Conservation (phyloP, 148 eudicot species). For the Polygonum maritimum region DNA sequence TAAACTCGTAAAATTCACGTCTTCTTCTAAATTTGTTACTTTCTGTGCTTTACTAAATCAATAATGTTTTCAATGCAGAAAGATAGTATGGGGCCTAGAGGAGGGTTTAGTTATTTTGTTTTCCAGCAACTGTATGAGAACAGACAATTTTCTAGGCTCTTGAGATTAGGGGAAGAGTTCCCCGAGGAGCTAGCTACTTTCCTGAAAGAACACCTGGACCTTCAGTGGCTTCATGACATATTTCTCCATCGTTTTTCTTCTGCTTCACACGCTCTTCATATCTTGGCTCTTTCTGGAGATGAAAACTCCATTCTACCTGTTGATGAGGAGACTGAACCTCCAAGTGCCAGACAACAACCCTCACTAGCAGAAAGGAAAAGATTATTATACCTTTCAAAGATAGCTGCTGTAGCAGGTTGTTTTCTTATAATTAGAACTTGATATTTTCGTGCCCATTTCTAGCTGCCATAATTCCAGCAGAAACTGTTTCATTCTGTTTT, state of each 20-base stretch:
- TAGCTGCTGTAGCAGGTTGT: conserved; percentile 90
- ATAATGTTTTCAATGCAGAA: conserved; percentile 36
- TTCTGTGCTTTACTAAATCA: neutral
- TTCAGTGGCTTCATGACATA: conserved; percentile 86
- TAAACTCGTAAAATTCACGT: neutral
- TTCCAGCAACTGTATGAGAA: conserved; percentile 63
- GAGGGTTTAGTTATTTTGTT: conserved; percentile 84
- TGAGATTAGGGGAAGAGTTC: conserved; percentile 93
- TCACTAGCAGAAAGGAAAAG: conserved; percentile 71
- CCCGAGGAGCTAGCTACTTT: conserved; percentile 63
- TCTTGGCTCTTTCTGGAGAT: conserved; percentile 62
- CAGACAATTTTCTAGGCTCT: conserved; percentile 61
- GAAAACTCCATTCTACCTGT: conserved; percentile 21
- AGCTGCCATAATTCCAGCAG: neutral
- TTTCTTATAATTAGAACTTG: conserved; percentile 2
- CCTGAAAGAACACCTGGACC: conserved; percentile 64
- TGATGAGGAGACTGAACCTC: conserved; percentile 26
- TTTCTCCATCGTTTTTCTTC: conserved; percentile 59
- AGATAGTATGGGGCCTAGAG: conserved; percentile 89
- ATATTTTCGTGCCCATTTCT: neutral
- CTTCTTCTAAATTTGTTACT: neutral
- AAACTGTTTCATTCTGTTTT: neutral
- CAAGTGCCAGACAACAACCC: conserved; percentile 21
- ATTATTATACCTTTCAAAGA: conserved; percentile 72
- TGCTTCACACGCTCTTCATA: conserved; percentile 82